Percentiles rank a stretch among this genome's conserved stretches.
phyloP scores from a whole-genome alignment of 192 early-diverging fungal genomes.

The Backusella tuberculispora region DNA sequence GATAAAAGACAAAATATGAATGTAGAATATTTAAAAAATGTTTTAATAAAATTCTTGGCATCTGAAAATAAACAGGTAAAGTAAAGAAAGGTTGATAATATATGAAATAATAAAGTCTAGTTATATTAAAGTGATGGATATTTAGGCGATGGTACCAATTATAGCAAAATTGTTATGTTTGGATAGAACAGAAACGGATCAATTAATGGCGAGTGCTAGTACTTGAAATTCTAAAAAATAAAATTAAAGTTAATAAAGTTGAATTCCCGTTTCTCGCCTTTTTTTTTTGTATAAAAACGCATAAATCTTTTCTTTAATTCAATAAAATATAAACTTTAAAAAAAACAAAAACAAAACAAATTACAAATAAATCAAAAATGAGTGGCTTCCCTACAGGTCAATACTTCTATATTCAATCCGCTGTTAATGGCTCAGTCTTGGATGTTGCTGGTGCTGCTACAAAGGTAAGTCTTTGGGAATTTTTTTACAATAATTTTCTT shows the following conservation, averaged over 20 bases:
- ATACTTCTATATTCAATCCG: conserved; percentile 39
- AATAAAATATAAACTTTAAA: neutral
- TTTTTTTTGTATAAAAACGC: neutral
- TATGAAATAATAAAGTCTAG: too few relatives aligned
- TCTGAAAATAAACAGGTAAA: conserved; percentile 45
- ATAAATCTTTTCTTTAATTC: too few relatives aligned
- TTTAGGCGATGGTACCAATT: conserved; percentile 38
- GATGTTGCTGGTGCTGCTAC: conserved; percentile 27
- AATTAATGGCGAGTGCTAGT: neutral
- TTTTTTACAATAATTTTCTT: neutral
- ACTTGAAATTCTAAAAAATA: neutral
- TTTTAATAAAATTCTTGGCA: conserved; percentile 67
- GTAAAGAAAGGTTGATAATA: neutral
- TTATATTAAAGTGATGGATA: neutral
- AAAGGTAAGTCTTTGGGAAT: conserved; percentile 12
- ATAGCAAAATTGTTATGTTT: conserved; percentile 38
- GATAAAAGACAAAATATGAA: conserved; percentile 68
- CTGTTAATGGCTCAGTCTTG: conserved; percentile 17
- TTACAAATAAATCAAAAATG: conserved; percentile 18
- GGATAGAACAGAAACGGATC: conserved; percentile 36
- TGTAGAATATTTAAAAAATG: conserved; percentile 73
- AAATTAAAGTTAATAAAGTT: conserved; percentile 12
- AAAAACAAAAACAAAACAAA: too few relatives aligned
- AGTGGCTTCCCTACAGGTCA: conserved; percentile 20
- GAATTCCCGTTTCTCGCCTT: neutral